Evolutionary conservation across 441 rosid genomes (phyloP), one percentile per base, ranked within the genome.

Genomic region (Gossypium trilobum): DNA sequence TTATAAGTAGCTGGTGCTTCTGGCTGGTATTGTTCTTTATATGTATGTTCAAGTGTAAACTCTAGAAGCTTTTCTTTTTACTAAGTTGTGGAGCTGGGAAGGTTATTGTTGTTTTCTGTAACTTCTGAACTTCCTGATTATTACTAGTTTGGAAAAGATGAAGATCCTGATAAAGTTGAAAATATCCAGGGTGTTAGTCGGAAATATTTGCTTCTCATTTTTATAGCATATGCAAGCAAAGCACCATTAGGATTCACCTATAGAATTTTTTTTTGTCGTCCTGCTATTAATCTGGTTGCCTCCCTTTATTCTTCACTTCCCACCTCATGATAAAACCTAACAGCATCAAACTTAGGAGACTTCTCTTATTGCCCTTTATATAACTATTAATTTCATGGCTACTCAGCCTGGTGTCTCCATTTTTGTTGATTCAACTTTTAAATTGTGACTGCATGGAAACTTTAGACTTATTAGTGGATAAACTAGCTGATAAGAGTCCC

Each of bases 201-300:
- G 51, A 62, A 39, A 3, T 39, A 36, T 36, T 39, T 63, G 16
- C 39, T 25, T 19, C 29, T 39, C 68, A 39, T 63, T 36, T 36
- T 17, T 10, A 39, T 19, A 39, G 29, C 1, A 39, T 42, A 1
- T 39, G 16, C 4, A 63, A 63, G 9, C 8, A 63, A 63, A 63
- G 14, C 10, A 10, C 31, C 17, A 4, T 19, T 22, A 19, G 20
- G 42, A 62, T 17, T 46, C 11, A 16, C n/a, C 27, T 44, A 65
- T 65, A 46, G 19, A 42, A 42, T 44, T 2, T 42, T 22, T 42
- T 16, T 42, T 44, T 19, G 3, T 65, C n/a, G 2, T 65, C 11
- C 31, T 65, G 55, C 33, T 65, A 42, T 22, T 44, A 10, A 44
- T 42, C 70, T 46, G 54, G 69, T 65, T 44, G 70, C 36, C 50